Conservation (phyloP, 495 filamentous ascomycete genomes). For the Emericellopsis terricola region DNA sequence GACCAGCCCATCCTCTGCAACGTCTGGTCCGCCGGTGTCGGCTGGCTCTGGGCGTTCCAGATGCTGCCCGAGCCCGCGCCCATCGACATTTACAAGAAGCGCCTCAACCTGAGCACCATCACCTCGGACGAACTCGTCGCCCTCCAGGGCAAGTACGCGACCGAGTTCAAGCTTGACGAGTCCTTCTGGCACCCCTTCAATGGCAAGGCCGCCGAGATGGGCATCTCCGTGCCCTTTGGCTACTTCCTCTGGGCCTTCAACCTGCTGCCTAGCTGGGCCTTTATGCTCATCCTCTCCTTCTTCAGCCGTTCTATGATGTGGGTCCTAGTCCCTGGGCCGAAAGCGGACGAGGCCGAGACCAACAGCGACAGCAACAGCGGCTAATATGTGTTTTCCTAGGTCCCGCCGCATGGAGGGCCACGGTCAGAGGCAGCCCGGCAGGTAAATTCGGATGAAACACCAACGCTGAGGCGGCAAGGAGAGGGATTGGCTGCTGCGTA, state of each 20-base stretch:
- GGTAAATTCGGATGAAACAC: too few relatives aligned
- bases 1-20: constrained; percentile 63
- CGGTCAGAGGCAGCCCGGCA: too few relatives aligned
- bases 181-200: constrained; percentile 69
- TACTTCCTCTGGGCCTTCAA: constrained; percentile 59
- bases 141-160: constrained; percentile 38
- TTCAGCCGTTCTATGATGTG: constrained; percentile 73
- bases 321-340: neutral
- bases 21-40: constrained; percentile 54
- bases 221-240: constrained; percentile 45
- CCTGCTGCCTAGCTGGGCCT: constrained; percentile 34
- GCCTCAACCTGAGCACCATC: constrained; percentile 46
- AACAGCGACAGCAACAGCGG: too few relatives aligned
- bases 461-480: too few relatives aligned
- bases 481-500: too few relatives aligned
- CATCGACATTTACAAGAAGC: constrained; percentile 40
- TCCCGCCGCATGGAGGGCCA: neutral
- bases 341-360: too few relatives aligned
- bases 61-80: constrained; percentile 34
- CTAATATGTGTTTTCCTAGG: neutral
- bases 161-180: constrained; percentile 41
- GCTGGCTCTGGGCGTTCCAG: constrained; percentile 54
- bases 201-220: constrained; percentile 46
- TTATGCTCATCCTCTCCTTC: constrained; percentile 71
- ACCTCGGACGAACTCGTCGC: constrained; percentile 42